A percentile compares a stretch with the other conserved stretches of the same genome.
Conservation (phyloP, 2,329 filamentous ascomycete genomes). For the Mycogone perniciosa region DNA sequence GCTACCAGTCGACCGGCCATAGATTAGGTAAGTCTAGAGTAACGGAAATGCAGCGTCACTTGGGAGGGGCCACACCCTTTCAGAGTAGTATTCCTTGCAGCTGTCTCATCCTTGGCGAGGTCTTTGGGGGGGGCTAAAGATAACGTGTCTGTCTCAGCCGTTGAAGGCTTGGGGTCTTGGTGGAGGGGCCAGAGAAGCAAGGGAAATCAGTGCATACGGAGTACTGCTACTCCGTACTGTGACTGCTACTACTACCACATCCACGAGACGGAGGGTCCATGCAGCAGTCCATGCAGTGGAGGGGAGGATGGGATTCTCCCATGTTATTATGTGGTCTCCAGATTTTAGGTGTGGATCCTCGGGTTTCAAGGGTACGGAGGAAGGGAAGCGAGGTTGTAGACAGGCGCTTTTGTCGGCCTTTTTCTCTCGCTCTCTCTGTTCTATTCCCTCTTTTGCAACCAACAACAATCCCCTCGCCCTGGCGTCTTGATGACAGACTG, state of each 20-base stretch:
- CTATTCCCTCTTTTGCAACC: neutral
- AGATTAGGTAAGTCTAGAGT: constrained; percentile 15
- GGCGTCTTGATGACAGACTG: neutral
- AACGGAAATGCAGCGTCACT: constrained; percentile 6
- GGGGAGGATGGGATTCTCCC: no score
- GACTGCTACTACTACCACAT: neutral
- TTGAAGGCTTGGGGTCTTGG: neutral
- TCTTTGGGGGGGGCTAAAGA: constrained; percentile 5
- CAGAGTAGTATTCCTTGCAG: constrained; percentile 3
- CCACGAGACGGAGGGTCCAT: no score
- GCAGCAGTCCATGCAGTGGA: no score
- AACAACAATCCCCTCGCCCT: constrained; percentile 4
- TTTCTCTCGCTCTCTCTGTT: neutral
- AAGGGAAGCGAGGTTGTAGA: constrained; percentile 7
- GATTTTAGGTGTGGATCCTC: constrained; percentile 1
- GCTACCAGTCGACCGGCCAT: constrained; percentile 1
- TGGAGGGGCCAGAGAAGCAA: neutral
- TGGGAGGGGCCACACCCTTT: neutral
- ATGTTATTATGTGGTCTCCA: no score
- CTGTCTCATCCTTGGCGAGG: constrained; percentile 5
- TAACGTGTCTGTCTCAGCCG: constrained; percentile 3
- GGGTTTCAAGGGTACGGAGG: neutral
- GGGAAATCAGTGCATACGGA: neutral
- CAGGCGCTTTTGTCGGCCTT: constrained; percentile 6
- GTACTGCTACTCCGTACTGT: no score